A percentile compares a stretch with the other conserved stretches of the same genome.
phyloP scores from a whole-genome alignment of 805 yeast genomes.

The Sporopachydermia lactativora region DNA sequence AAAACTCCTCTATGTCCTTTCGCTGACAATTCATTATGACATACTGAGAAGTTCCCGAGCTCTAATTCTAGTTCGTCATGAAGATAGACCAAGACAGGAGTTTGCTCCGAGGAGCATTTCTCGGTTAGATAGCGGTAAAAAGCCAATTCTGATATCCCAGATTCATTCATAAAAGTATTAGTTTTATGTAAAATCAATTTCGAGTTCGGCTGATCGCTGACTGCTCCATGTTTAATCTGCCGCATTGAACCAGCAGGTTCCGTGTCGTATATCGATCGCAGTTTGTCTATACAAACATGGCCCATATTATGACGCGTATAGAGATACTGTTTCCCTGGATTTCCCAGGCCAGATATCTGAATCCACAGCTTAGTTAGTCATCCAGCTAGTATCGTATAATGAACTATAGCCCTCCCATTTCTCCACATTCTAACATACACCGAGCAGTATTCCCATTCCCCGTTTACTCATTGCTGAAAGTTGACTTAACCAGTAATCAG shows the following conservation, averaged over 20 bases:
- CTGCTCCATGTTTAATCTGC: slow-evolving; percentile 6
- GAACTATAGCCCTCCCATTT: too few species aligned
- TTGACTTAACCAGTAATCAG: too few species aligned
- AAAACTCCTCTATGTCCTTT: slow-evolving; percentile 81
- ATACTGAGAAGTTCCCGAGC: slow-evolving; percentile 50
- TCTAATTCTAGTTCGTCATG: slow-evolving; percentile 69
- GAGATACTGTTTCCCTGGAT: slow-evolving; percentile 50
- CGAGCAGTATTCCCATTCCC: too few species aligned
- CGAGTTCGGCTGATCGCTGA: slow-evolving; percentile 7
- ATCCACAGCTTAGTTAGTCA: too few species aligned
- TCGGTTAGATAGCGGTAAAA: slow-evolving; percentile 29
- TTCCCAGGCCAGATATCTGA: slow-evolving; percentile 48
- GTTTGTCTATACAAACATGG: slow-evolving; percentile 33
- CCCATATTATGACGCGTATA: slow-evolving; percentile 75
- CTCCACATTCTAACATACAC: too few species aligned
- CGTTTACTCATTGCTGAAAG: too few species aligned
- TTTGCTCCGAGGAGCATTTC: slow-evolving; percentile 12
- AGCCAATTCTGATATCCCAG: slow-evolving; percentile 42
- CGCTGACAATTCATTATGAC: slow-evolving; percentile 44
- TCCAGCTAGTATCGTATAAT: too few species aligned
- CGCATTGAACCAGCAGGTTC: slow-evolving; percentile 6
- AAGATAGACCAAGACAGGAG: slow-evolving; percentile 37
- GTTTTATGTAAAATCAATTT: slow-evolving; percentile 35
- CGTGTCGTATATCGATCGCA: slow-evolving; percentile 16
- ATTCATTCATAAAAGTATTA: slow-evolving; percentile 53